phyloP scores from a whole-genome alignment of 352 stramenopile genomes.

The Globisporangium viniferum region DNA sequence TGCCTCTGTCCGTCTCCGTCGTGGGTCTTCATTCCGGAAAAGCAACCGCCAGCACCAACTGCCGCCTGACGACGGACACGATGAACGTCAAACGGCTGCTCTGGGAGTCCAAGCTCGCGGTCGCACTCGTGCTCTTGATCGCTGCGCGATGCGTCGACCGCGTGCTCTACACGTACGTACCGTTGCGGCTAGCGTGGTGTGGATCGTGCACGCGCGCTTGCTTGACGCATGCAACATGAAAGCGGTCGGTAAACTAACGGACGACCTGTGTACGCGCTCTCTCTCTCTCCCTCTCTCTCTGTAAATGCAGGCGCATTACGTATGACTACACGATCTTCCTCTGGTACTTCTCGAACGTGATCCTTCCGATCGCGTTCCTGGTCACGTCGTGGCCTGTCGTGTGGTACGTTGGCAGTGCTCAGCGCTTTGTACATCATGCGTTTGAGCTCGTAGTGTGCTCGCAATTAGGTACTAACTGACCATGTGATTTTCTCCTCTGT shows the following conservation, averaged over 20 bases:
- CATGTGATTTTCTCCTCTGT: background rate
- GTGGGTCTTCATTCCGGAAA: slow-evolving; percentile 9
- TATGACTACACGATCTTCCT: slow-evolving; percentile 87
- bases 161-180: slow-evolving; percentile 81
- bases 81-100: slow-evolving; percentile 75
- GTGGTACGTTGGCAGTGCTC: slow-evolving; percentile 26
- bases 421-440: background rate
- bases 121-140: slow-evolving; percentile 77
- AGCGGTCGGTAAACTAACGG: background rate
- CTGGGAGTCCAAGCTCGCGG: slow-evolving; percentile 82
- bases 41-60: slow-evolving; percentile 1
- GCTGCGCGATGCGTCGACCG: slow-evolving; percentile 78
- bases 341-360: slow-evolving; percentile 87
- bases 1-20: background rate
- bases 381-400: slow-evolving; percentile 75
- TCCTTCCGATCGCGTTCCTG: slow-evolving; percentile 74
- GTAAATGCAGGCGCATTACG: slow-evolving; percentile 75
- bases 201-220: no score
- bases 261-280: background rate
- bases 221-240: no score
- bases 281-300: no score
- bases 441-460: background rate
- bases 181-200: no score
- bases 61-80: background rate
- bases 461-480: background rate